Conservation (phyloP, 176 grass and related monocot species). For the Metroxylon sagu region DNA sequence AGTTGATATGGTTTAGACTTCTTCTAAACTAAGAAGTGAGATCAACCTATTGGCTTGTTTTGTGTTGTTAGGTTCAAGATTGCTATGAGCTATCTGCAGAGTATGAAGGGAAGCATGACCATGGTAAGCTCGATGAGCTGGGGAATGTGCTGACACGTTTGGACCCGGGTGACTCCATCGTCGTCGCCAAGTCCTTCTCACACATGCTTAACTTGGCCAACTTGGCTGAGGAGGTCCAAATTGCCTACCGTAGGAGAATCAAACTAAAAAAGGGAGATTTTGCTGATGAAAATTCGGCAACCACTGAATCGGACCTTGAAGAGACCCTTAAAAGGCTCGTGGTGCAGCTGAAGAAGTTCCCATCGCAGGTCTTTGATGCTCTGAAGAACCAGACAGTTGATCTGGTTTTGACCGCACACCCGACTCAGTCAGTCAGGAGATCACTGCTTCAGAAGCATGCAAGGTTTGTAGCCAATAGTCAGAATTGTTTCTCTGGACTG, state of each 20-base stretch:
- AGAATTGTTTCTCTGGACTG: too few species aligned
- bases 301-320: constrained; percentile 17
- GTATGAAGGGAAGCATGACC: constrained; percentile 12
- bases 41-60: too few species aligned
- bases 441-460: constrained; percentile 19
- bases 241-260: constrained; percentile 17
- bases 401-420: constrained; percentile 24
- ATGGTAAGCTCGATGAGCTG: constrained; percentile 1
- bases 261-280: constrained; percentile 18
- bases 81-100: constrained; percentile 17
- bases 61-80: not conserved
- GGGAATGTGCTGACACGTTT: constrained; percentile 14
- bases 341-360: constrained; percentile 10
- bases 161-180: constrained; percentile 11
- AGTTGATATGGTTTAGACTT: too few species aligned
- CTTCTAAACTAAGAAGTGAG: too few species aligned
- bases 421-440: constrained; percentile 17
- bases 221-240: constrained; percentile 21
- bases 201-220: constrained; percentile 24
- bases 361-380: constrained; percentile 17
- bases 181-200: constrained; percentile 11
- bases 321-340: constrained; percentile 15
- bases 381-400: constrained; percentile 20
- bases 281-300: constrained; percentile 16
- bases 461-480: constrained; percentile 2